phyloP scores from a whole-genome alignment of 2,329 filamentous ascomycete species.

The Sclerotinia nivalis region DNA sequence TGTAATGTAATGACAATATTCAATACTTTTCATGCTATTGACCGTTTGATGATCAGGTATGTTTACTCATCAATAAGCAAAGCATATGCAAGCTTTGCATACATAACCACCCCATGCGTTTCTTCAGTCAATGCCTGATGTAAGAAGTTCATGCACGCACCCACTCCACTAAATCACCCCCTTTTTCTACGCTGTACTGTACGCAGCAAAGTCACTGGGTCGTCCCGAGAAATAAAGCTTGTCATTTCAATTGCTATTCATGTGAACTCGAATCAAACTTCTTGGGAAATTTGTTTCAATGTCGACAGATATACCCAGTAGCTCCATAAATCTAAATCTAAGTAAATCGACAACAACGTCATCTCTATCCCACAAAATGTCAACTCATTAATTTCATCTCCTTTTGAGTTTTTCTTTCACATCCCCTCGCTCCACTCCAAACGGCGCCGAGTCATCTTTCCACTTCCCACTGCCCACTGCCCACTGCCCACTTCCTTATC shows the following conservation, averaged over 20 bases:
- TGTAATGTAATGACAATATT: too few species aligned
- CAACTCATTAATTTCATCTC: not conserved
- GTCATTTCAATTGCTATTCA: not conserved
- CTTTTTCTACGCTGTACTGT: not conserved
- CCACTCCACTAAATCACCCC: not conserved
- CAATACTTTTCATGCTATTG: too few species aligned
- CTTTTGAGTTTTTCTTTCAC: not conserved
- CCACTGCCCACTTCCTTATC: not conserved
- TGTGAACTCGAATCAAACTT: not conserved
- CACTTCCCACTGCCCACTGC: not conserved
- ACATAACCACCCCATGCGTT: too few species aligned
- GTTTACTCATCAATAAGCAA: not conserved
- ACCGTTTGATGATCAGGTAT: not conserved
- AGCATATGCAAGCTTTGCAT: not conserved
- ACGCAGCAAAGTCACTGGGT: not conserved
- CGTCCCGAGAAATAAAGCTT: slow-evolving; percentile 4
- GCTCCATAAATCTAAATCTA: too few species aligned
- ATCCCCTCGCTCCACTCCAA: not conserved
- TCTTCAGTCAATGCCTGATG: too few species aligned
- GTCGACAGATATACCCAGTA: too few species aligned
- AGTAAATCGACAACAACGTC: not conserved
- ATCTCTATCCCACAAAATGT: not conserved
- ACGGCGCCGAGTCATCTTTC: not conserved
- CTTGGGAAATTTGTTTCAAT: too few species aligned
- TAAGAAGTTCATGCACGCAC: slow-evolving; percentile 1